These are phyloP conservation scores for Coemansia sp. DNA, from an alignment of 192 early-diverging fungal species.

Conservation along the genomic window DNA sequence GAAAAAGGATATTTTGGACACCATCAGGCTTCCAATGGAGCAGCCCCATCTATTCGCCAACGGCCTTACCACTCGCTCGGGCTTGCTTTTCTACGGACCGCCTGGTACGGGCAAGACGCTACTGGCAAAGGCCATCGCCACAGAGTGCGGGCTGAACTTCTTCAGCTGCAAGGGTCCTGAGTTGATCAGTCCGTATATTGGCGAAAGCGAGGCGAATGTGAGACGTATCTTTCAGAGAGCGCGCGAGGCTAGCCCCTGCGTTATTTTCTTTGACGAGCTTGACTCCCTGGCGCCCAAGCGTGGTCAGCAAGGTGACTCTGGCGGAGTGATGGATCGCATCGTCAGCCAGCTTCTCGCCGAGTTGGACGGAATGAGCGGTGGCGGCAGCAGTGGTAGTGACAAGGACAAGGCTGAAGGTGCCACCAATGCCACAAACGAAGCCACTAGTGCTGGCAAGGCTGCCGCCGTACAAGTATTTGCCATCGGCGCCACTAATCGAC, in stretches of 20 bases:
- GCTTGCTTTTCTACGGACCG: slow-evolving; percentile 93
- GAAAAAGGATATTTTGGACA: slow-evolving; percentile 92
- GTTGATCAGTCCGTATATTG: slow-evolving; percentile 98
- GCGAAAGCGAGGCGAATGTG: slow-evolving; percentile 98
- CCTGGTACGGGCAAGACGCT: slow-evolving; percentile 99
- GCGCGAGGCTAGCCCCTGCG: slow-evolving; percentile 95
- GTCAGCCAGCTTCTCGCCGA: slow-evolving; percentile 96
- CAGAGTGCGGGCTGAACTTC: slow-evolving; percentile 97
- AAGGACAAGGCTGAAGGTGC: slow-evolving; percentile 40
- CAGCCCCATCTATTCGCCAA: slow-evolving; percentile 94
- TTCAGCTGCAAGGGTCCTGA: slow-evolving; percentile 99
- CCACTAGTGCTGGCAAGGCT: slow-evolving; percentile 45
- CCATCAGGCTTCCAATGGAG: slow-evolving; percentile 93
- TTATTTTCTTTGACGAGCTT: slow-evolving; percentile 99
- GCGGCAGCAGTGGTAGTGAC: slow-evolving; percentile 33
- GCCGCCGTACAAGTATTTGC: slow-evolving; percentile 81
- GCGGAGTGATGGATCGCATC: slow-evolving; percentile 99
- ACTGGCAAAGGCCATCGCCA: slow-evolving; percentile 98
- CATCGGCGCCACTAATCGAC: slow-evolving; percentile 98
- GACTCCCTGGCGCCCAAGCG: slow-evolving; percentile 98
- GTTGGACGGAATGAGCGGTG: slow-evolving; percentile 84
- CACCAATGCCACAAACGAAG: slow-evolving; percentile 40
- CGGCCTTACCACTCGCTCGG: slow-evolving; percentile 94
- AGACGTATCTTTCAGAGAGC: slow-evolving; percentile 94
- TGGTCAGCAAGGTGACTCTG: slow-evolving; percentile 97